These are phyloP conservation scores for Linnemannia hyalina DNA, from an alignment of 192 early-diverging fungal genomes.

Conservation along the genomic window DNA sequence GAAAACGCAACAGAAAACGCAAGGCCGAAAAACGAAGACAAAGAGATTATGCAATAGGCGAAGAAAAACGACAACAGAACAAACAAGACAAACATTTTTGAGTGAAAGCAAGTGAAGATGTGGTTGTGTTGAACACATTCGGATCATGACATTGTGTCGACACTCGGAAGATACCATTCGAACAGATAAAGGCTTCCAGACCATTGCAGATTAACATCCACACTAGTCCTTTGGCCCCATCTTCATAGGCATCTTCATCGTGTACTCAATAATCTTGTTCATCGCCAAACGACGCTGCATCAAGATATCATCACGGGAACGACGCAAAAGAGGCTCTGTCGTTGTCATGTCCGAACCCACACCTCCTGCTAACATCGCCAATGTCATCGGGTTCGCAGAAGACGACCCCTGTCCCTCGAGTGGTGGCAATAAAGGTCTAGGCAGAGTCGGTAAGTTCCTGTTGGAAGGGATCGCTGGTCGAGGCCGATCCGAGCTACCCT, in stretches of 20 bases:
- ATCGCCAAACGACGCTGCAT: constrained; percentile 20
- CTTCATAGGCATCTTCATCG: constrained; percentile 26
- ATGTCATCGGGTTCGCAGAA: background rate
- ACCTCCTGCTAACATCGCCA: background rate
- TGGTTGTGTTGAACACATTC: background rate
- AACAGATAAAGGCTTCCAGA: background rate
- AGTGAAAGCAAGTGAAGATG: background rate
- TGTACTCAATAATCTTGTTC: constrained; percentile 16
- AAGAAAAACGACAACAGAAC: constrained; percentile 4
- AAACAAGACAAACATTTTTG: background rate
- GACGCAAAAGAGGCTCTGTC: constrained; percentile 6
- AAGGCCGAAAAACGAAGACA: background rate
- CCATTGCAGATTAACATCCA: background rate
- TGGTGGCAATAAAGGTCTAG: constrained; percentile 8
- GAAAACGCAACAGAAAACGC: background rate
- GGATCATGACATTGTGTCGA: background rate
- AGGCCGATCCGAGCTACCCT: background rate
- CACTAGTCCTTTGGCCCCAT: constrained; percentile 3
- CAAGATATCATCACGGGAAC: constrained; percentile 22
- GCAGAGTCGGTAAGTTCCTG: constrained; percentile 10
- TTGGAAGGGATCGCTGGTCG: constrained; percentile 1
- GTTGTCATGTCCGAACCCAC: constrained; percentile 9
- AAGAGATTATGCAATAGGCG: background rate
- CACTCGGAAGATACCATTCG: background rate
- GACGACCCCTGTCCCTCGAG: background rate